Conservation (phyloP, 345 rosid genomes). For the Hibiscus syriacus region DNA sequence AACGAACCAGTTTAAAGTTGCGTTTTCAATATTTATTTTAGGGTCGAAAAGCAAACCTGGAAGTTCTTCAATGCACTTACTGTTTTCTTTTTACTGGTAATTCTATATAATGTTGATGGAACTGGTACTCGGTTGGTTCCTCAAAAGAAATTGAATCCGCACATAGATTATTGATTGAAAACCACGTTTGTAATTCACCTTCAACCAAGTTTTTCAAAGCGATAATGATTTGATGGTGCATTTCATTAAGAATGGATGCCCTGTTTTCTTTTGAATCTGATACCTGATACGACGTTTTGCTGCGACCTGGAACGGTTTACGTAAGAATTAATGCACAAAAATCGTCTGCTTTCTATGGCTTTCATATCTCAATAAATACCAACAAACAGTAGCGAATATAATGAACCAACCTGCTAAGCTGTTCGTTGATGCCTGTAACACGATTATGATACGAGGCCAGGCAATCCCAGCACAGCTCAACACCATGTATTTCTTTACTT, state of each 20-base stretch:
- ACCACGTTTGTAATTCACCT: neutral
- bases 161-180: neutral
- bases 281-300: neutral
- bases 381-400: neutral
- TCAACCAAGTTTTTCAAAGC: neutral
- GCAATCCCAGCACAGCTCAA: neutral
- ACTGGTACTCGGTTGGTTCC: neutral
- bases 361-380: neutral
- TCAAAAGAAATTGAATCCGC: neutral
- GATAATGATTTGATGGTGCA: neutral
- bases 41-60: too few species aligned
- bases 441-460: neutral
- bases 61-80: too few species aligned
- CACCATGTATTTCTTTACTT: neutral
- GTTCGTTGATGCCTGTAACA: neutral
- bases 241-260: neutral
- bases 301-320: neutral
- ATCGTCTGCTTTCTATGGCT: neutral
- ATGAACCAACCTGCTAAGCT: neutral
- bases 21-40: too few species aligned
- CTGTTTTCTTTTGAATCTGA: neutral
- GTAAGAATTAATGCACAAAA: neutral
- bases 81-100: neutral
- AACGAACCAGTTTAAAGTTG: too few species aligned
- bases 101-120: neutral